Percentiles rank a stretch among this genome's conserved stretches.
Conservation (phyloP, 1,139 yeast genomes). For the Sugiyamaella pinicola region DNA sequence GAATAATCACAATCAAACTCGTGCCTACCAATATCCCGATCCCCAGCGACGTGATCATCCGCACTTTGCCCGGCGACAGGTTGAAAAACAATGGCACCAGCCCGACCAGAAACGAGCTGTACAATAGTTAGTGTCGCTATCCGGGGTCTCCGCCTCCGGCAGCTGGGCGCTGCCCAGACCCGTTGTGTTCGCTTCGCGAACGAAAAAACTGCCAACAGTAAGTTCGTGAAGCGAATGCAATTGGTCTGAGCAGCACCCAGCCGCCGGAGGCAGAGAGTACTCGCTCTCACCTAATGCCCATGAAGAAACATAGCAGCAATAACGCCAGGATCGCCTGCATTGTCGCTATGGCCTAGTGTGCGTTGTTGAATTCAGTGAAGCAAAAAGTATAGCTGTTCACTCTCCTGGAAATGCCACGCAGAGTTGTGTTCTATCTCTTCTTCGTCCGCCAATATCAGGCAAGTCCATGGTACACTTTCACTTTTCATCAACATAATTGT, state of each 20-base stretch:
- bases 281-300: slow-evolving; percentile 17
- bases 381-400: not conserved
- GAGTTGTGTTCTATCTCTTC: not conserved
- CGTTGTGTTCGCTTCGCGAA: slow-evolving; percentile 9
- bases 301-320: slow-evolving; percentile 12
- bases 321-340: slow-evolving; percentile 12
- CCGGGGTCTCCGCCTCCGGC: slow-evolving; percentile 6
- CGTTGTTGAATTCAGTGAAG: not conserved
- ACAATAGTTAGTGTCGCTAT: slow-evolving; percentile 3
- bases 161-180: slow-evolving; percentile 13
- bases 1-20: slow-evolving; percentile 63
- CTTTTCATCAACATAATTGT: not conserved
- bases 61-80: slow-evolving; percentile 39
- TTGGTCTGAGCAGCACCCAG: too few relatives aligned
- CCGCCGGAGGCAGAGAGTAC: too few relatives aligned
- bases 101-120: slow-evolving; percentile 43
- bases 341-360: not conserved
- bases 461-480: not conserved
- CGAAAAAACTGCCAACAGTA: too few relatives aligned
- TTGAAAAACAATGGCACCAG: slow-evolving; percentile 44
- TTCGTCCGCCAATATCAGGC: not conserved
- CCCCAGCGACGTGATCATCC: slow-evolving; percentile 53
- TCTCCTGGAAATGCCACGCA: not conserved
- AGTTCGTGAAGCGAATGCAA: too few relatives aligned
- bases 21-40: slow-evolving; percentile 68